Base-by-base conservation (phyloP, 2,329 filamentous ascomycete genomes). In the Monilinia laxa region DNA sequence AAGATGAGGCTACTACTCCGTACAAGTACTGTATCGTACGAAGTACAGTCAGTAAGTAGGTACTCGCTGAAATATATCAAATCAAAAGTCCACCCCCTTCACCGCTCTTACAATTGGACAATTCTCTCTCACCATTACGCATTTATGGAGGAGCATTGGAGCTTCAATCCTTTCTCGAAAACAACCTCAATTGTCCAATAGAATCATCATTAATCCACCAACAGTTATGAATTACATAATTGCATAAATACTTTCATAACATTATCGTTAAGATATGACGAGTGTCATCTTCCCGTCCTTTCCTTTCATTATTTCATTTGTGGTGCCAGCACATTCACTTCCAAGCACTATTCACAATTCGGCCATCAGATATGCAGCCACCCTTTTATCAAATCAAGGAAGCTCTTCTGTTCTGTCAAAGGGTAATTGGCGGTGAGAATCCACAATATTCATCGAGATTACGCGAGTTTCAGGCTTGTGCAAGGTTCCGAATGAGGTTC, bases 351-450 rank as follows among this genome's bases (percentile, higher is more conserved):
- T 68, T 49, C 62, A 42, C 66, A 67, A 72, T 73, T 72, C 70
- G 71, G 72, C 69, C 72, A 72, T 72, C 68, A 71, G 67, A 71
- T 71, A 74, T 76, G 73, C 74, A 73, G 71, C 73, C 73, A 70
- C 52, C 71, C 71, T 67, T 70, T 45, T 51, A 38, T 67, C 66
- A 38, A 64, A 64, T 56, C 31, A 47, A 20, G 25, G 20, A 47
- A 49, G 7, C n/a, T 35, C 16, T 59, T 51, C 28, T 16, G 25
- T 59, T 40, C 9, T 31, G 64, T 67, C 68, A 71, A 70, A 69
- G 10, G 55, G 28, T 18, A 70, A 74, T 69, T 71, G 67, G 74
- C 74, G 73, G 73, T 75, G 74, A 74, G 68, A 60, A 59, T 64
- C 62, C 58, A 42, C 60, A 23, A 45, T 49, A 51, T 35, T 25